These are phyloP conservation scores for Marasmius tenuissimus DNA, from an alignment of 1,284 basidiomycete species.

Conservation along the genomic window DNA sequence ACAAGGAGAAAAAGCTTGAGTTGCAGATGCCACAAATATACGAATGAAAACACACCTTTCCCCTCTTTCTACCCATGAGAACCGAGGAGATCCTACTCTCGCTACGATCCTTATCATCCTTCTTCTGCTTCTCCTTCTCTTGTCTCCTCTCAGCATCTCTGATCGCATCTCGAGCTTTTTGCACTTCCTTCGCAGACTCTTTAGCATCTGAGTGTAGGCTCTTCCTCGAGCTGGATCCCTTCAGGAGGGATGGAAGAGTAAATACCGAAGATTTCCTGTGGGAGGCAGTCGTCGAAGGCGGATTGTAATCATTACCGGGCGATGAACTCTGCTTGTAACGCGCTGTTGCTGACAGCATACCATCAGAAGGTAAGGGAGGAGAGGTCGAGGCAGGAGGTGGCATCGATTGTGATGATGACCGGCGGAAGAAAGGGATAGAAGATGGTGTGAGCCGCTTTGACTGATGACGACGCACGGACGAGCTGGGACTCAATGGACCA, in stretches of 20 bases:
- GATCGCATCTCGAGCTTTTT: constrained; percentile 36
- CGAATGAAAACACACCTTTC: constrained; percentile 67
- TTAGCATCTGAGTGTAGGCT: constrained; percentile 76
- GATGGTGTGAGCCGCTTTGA: constrained; percentile 88
- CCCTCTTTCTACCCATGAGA: constrained; percentile 86
- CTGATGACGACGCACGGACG: constrained; percentile 63
- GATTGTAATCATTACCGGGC: constrained; percentile 49
- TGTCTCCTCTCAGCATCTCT: constrained; percentile 41
- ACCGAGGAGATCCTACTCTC: constrained; percentile 82
- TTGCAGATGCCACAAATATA: neutral
- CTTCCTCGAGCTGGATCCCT: constrained; percentile 78
- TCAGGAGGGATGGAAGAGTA: constrained; percentile 79
- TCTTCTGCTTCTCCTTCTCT: constrained; percentile 65
- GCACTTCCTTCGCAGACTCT: constrained; percentile 52
- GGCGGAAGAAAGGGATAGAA: constrained; percentile 93
- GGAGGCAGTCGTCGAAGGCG: constrained; percentile 53
- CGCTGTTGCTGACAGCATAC: constrained; percentile 38
- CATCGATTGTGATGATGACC: constrained; percentile 88
- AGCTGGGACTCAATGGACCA: constrained; percentile 68
- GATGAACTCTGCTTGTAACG: constrained; percentile 43
- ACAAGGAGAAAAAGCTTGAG: constrained; percentile 16
- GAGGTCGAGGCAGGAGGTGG: constrained; percentile 58
- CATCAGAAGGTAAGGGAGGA: constrained; percentile 50
- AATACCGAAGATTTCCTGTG: constrained; percentile 79
- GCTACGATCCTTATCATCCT: constrained; percentile 79